These are phyloP conservation scores for Cymbopogon citratus DNA, from an alignment of 176 grass and related monocot species.

Conservation along the genomic window DNA sequence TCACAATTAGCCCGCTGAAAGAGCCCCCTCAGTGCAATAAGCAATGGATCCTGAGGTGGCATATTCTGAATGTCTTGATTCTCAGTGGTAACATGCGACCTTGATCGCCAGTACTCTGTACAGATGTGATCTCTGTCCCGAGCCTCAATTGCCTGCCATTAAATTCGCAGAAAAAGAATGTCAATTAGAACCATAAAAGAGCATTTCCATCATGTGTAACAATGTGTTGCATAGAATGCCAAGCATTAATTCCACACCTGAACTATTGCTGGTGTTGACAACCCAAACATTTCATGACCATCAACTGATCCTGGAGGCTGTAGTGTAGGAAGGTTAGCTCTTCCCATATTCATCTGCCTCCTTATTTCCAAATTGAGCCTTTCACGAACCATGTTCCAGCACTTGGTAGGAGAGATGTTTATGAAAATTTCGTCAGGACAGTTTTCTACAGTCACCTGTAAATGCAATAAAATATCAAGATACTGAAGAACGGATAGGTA, in stretches of 20 bases:
- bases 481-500: conserved; percentile 23
- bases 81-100: conserved; percentile 25
- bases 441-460: conserved; percentile 82
- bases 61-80: conserved; percentile 16
- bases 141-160: conserved; percentile 54
- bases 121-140: conserved; percentile 51
- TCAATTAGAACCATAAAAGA: background rate
- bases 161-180: background rate
- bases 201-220: background rate
- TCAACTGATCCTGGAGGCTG: conserved; percentile 88
- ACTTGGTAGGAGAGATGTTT: conserved; percentile 57
- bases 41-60: conserved; percentile 12
- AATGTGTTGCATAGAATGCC: conserved; percentile 3
- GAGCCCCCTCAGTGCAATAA: conserved; percentile 51
- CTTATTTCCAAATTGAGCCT: conserved; percentile 89
- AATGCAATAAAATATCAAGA: conserved; percentile 29
- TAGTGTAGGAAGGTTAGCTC: conserved; percentile 48
- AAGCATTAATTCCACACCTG: conserved; percentile 46
- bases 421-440: conserved; percentile 70
- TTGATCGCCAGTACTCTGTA: conserved; percentile 77
- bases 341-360: conserved; percentile 61
- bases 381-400: conserved; percentile 93
- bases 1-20: conserved; percentile 67
- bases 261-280: conserved; percentile 56
- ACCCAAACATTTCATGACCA: conserved; percentile 87